Evolutionary conservation across 1,284 basidiomycete genomes (phyloP), one percentile per base, ranked within the genome.

Genomic region (Puccinia novopanici): DNA sequence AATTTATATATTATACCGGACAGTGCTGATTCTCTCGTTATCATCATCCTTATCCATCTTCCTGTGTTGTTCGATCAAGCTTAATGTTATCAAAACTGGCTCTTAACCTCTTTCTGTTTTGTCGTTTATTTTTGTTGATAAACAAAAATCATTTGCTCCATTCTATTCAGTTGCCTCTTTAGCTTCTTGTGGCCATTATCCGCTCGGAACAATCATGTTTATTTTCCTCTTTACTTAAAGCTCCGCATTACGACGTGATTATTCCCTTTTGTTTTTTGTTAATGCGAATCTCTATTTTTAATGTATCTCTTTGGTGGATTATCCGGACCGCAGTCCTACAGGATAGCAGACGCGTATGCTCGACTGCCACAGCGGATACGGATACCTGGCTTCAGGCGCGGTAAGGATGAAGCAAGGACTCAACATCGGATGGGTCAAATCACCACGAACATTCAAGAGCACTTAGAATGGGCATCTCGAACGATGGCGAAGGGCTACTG

Each of bases 401-500:
- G 5, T 3, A 13, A 27, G 8, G 52, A 54, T 1, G 22, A n/a
- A n/a, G 6, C 52, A 54, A 45, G 17, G 45, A 48, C 45, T 10
- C 2, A n/a, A n/a, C n/a, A 34, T 34, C 34, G 34, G 34, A 34
- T 34, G 34, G 34, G 34, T 34, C 34, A 34, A 34, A 54, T 54
- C 17, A 54, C 52, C 6, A 22, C 52, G 17, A 54, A 2, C 17
- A 54, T n/a, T 34, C 52, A 54, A 54, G 45, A 48, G 8, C 10
- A 13, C 17, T 65, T 30, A 30, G 15, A 37, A 37, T 65, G 40
- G 30, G 30, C 40, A 65, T 15, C n/a, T 30, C 40, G n/a, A 65
- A 37, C 19, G 61, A 63, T 5, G 40, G 30, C 37, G 68, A 71
- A 22, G 68, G 50, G 3, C 59, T 80, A 22, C 34, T 80, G 24